Evolutionary conservation across 805 yeast genomes (phyloP).

Genomic region (Candida anglica): DNA sequence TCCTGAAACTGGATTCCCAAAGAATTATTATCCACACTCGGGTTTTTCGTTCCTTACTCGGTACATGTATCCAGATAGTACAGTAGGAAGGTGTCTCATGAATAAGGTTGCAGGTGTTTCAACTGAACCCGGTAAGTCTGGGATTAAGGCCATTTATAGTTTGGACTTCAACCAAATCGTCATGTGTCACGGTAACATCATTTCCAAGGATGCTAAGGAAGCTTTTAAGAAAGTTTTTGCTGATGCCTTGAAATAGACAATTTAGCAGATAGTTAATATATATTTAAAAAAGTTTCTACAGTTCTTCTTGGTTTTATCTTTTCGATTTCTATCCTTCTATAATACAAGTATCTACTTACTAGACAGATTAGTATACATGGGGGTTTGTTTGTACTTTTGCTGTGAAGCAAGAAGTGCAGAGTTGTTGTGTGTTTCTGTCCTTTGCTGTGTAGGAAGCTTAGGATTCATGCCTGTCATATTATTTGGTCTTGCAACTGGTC

Average conservation of each 20-base stretch:
- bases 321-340: no score
- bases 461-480: background rate
- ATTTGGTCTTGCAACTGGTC: background rate
- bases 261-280: no score
- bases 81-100: conserved; percentile 27
- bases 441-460: background rate
- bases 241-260: no score
- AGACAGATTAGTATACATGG: conserved; percentile 5
- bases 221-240: conserved; percentile 18
- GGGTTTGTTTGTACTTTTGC: conserved; percentile 4
- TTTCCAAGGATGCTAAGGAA: conserved; percentile 35
- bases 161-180: conserved; percentile 52
- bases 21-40: conserved; percentile 35
- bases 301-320: no score
- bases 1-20: conserved; percentile 42
- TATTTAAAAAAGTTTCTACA: no score
- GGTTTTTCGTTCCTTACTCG: conserved; percentile 42
- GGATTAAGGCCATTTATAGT: conserved; percentile 23
- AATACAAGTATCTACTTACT: conserved; percentile 6
- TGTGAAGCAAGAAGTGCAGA: conserved; percentile 2
- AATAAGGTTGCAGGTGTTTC: conserved; percentile 12
- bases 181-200: conserved; percentile 57
- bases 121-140: conserved; percentile 11
- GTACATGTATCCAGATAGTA: conserved; percentile 37
- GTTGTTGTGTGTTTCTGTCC: background rate